Percentiles rank a stretch among this genome's conserved stretches.
Evolutionary conservation across 1,284 basidiomycete genomes (phyloP).

Genomic region (Dichomitus squalens): DNA sequence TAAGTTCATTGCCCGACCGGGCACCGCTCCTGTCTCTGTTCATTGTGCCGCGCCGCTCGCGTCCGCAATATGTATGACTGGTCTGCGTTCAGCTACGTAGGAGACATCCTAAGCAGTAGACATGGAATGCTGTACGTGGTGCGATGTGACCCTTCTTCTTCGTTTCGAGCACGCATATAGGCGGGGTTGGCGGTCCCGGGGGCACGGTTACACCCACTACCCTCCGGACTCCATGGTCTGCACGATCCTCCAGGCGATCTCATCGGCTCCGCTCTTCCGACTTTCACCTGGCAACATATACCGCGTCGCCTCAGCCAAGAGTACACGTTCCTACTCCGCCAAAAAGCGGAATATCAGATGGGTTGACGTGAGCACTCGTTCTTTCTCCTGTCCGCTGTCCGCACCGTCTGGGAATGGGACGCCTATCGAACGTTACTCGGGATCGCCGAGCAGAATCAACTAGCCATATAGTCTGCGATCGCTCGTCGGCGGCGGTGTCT

Average conservation of each 20-base stretch:
- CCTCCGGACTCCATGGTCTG: neutral
- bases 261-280: neutral
- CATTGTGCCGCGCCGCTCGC: neutral
- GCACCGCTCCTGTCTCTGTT: neutral
- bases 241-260: neutral
- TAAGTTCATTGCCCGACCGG: neutral
- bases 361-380: conserved; percentile 13
- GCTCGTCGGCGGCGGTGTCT: neutral
- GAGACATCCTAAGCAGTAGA: neutral
- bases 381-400: neutral
- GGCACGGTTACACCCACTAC: neutral
- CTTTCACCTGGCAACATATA: neutral
- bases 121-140: neutral
- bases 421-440: neutral
- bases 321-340: neutral
- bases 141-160: neutral
- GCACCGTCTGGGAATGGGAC: no score
- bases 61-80: neutral
- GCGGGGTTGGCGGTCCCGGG: neutral
- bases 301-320: neutral
- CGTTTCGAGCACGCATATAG: neutral
- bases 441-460: neutral
- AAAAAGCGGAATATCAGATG: conserved; percentile 2
- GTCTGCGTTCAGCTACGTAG: neutral
- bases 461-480: neutral